phyloP scores from a whole-genome alignment of 768 basidiomycete species.

The Mycena vitilis region DNA sequence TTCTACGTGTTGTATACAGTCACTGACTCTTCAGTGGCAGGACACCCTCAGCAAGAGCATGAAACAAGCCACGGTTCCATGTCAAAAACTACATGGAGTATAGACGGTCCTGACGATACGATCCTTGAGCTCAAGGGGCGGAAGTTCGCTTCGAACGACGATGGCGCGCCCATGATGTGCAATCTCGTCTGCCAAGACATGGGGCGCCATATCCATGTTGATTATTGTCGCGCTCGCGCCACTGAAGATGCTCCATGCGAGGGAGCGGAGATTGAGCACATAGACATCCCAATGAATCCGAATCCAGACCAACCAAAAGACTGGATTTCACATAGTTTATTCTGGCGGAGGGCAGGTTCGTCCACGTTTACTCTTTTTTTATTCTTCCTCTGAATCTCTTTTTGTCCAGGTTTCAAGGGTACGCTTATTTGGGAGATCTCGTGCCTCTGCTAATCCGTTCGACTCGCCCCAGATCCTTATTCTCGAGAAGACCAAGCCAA shows the following conservation, averaged over 20 bases:
- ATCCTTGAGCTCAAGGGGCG: slow-evolving; percentile 65
- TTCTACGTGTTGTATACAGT: neutral
- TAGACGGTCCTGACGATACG: slow-evolving; percentile 64
- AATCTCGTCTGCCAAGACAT: slow-evolving; percentile 65
- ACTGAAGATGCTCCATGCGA: slow-evolving; percentile 50
- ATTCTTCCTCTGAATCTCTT: too few relatives aligned
- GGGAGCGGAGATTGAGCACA: slow-evolving; percentile 59
- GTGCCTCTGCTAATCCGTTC: too few relatives aligned
- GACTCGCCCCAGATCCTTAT: too few relatives aligned
- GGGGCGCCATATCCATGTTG: slow-evolving; percentile 69
- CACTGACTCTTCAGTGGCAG: slow-evolving; percentile 44
- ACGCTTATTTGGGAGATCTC: too few relatives aligned
- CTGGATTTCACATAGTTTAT: slow-evolving; percentile 62
- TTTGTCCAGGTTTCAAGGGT: too few relatives aligned
- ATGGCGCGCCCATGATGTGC: slow-evolving; percentile 75
- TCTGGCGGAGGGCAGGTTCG: slow-evolving; percentile 69
- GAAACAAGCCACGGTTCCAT: slow-evolving; percentile 75
- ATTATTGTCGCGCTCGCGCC: slow-evolving; percentile 64
- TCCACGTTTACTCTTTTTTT: too few relatives aligned
- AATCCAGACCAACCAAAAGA: slow-evolving; percentile 63
- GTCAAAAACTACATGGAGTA: slow-evolving; percentile 66
- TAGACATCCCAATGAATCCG: slow-evolving; percentile 56
- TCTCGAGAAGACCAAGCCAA: too few relatives aligned
- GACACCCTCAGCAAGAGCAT: slow-evolving; percentile 69
- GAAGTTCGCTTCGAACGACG: slow-evolving; percentile 64